Percentiles rank a stretch among this genome's conserved stretches.
Conservation (phyloP, 2,329 filamentous ascomycete species). For the Aspergillus awamori region DNA sequence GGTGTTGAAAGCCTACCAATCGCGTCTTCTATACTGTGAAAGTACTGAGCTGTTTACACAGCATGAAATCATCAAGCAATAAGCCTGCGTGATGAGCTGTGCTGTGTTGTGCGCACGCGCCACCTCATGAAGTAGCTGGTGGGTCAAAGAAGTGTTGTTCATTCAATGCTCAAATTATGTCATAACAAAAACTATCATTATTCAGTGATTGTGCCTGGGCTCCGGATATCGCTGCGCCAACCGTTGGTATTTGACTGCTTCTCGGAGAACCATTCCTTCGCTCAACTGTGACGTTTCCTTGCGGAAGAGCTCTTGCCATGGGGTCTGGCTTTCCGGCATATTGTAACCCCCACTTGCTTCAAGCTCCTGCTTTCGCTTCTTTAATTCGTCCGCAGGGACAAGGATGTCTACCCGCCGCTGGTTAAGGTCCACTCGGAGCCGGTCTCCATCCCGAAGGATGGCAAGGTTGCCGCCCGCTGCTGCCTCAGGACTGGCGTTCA, state of each 20-base stretch:
- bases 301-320: conserved; percentile 56
- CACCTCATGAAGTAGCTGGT: not conserved
- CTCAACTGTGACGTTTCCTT: conserved; percentile 50
- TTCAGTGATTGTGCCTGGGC: conserved; percentile 51
- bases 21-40: not conserved
- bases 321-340: conserved; percentile 49
- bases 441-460: conserved; percentile 54
- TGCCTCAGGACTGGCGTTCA: conserved; percentile 60
- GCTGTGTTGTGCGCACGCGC: not conserved
- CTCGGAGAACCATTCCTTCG: conserved; percentile 52
- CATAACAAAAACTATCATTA: not conserved
- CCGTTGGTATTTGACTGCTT: conserved; percentile 52
- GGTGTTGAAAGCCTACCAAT: not conserved
- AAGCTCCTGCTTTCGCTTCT: conserved; percentile 42
- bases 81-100: not conserved
- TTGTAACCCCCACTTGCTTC: conserved; percentile 44
- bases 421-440: conserved; percentile 54
- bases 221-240: conserved; percentile 48
- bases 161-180: no score
- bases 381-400: conserved; percentile 47
- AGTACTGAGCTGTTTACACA: not conserved
- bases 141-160: not conserved
- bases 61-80: not conserved
- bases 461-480: conserved; percentile 58
- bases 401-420: conserved; percentile 55